These are phyloP conservation scores for Debaryomyces sp. DNA, from an alignment of 1,139 yeast species.

Conservation along the genomic window DNA sequence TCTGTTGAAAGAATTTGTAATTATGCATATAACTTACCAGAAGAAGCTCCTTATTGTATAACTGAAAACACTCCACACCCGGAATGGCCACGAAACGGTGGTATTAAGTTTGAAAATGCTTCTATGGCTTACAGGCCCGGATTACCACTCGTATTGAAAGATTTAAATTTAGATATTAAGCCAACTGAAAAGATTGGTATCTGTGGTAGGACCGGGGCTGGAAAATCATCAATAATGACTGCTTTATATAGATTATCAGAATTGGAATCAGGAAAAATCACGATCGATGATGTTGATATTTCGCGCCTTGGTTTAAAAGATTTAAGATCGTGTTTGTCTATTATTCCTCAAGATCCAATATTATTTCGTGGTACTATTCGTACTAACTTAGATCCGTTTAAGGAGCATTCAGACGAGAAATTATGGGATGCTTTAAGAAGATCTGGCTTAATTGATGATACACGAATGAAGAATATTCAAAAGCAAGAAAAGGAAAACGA, in stretches of 20 bases:
- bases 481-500: slow-evolving; percentile 11
- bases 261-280: slow-evolving; percentile 51
- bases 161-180: slow-evolving; percentile 46
- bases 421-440: slow-evolving; percentile 61
- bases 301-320: slow-evolving; percentile 56
- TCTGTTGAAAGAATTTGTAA: slow-evolving; percentile 80
- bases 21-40: slow-evolving; percentile 56
- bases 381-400: slow-evolving; percentile 69
- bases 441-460: slow-evolving; percentile 57
- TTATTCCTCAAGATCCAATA: slow-evolving; percentile 82
- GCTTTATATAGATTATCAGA: slow-evolving; percentile 67
- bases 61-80: slow-evolving; percentile 58
- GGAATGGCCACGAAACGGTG: slow-evolving; percentile 48
- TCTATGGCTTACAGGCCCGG: slow-evolving; percentile 73
- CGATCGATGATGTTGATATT: slow-evolving; percentile 64
- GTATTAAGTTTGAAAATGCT: slow-evolving; percentile 58
- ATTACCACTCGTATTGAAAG: slow-evolving; percentile 70
- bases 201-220: slow-evolving; percentile 83
- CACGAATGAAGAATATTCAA: slow-evolving; percentile 12
- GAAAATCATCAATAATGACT: slow-evolving; percentile 69
- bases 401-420: slow-evolving; percentile 49
- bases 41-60: slow-evolving; percentile 45
- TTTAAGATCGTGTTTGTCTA: slow-evolving; percentile 62
- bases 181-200: slow-evolving; percentile 70
- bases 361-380: slow-evolving; percentile 68